Conservation (phyloP, 1,284 basidiomycete genomes). For the Ceratobasidium sp. region DNA sequence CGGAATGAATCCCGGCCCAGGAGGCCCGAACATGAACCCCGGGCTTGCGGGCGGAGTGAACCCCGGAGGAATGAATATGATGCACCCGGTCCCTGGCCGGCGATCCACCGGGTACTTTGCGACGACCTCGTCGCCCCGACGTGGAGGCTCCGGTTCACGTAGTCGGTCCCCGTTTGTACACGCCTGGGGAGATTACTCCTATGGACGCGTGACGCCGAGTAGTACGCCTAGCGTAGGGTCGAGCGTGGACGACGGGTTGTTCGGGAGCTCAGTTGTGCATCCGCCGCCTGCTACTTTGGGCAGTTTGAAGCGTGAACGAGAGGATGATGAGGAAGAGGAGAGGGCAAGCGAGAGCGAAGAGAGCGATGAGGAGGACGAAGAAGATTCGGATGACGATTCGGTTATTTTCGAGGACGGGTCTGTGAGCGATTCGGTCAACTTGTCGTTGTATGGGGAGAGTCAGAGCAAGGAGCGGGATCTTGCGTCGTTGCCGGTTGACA, state of each 20-base stretch:
- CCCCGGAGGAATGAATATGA: background rate
- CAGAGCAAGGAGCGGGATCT: conserved; percentile 2
- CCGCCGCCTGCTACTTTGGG: background rate
- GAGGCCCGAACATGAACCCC: no score
- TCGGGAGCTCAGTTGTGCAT: conserved; percentile 8
- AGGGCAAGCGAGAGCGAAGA: conserved; percentile 3
- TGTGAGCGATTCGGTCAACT: conserved; percentile 35
- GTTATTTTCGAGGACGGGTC: conserved; percentile 44
- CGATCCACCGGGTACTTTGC: conserved; percentile 5
- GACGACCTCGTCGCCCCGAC: background rate
- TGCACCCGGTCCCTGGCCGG: conserved; percentile 15
- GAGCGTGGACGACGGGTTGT: background rate
- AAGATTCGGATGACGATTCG: conserved; percentile 41
- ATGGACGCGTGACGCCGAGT: conserved; percentile 10
- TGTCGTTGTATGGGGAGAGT: conserved; percentile 26
- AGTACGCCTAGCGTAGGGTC: conserved; percentile 27
- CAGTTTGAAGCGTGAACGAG: conserved; percentile 23
- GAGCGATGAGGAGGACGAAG: conserved; percentile 13
- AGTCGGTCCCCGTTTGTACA: conserved; percentile 11
- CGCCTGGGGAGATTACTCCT: background rate
- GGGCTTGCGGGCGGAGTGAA: no score
- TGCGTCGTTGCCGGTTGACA: background rate
- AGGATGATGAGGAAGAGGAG: conserved; percentile 7
- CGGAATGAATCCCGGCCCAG: no score
- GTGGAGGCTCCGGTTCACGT: background rate